Evolutionary conservation across 257 asterid species (phyloP).

Genomic region (Capsicum pubescens): DNA sequence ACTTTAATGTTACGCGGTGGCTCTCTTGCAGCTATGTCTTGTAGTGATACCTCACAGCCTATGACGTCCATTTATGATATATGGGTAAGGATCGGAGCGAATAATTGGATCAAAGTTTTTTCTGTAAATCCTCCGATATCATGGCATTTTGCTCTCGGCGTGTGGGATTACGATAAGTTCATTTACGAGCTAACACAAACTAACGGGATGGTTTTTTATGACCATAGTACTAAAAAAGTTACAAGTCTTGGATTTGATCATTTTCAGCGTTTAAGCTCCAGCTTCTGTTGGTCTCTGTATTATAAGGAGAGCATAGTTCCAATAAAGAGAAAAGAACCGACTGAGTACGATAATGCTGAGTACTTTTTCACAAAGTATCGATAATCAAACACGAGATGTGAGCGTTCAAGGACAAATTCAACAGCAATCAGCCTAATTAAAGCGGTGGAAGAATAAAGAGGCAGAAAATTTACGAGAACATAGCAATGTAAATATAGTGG

Average conservation of each 20-base stretch:
- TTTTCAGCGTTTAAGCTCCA: neutral
- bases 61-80: neutral
- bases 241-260: conserved; percentile 25
- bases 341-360: neutral
- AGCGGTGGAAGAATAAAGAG: neutral
- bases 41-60: neutral
- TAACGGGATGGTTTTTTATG: neutral
- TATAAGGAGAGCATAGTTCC: conserved; percentile 14
- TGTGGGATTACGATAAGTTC: conserved; percentile 15
- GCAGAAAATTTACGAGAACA: neutral
- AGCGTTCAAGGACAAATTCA: neutral
- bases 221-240: neutral
- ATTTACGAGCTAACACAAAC: neutral
- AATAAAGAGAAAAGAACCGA: neutral
- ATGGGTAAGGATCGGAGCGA: neutral
- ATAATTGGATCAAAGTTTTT: conserved; percentile 15
- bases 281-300: neutral
- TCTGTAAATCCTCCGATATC: neutral
- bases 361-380: conserved; percentile 11
- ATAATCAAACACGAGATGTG: neutral
- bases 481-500: neutral
- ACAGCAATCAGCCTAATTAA: neutral
- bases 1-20: neutral
- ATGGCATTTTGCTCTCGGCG: neutral
- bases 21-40: conserved; percentile 14